phyloP scores from a whole-genome alignment of 768 basidiomycete genomes.

The Russula emetica region DNA sequence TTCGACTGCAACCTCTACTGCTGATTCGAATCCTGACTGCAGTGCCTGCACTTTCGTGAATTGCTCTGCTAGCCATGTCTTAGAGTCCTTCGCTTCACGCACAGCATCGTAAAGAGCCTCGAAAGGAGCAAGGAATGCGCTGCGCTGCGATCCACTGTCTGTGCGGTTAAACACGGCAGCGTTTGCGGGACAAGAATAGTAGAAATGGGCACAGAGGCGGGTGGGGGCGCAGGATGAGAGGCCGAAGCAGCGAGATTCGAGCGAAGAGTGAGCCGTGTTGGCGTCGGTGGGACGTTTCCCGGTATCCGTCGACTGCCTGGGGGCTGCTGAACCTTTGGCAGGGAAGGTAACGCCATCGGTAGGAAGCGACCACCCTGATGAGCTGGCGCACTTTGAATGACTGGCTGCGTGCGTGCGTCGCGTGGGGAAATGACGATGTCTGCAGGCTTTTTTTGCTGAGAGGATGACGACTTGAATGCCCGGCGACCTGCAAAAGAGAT shows the following conservation, averaged over 20 bases:
- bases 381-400: constrained; percentile 75
- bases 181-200: constrained; percentile 63
- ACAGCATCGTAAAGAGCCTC: constrained; percentile 82
- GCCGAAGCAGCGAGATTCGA: constrained; percentile 29
- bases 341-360: constrained; percentile 25
- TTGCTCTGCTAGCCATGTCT: constrained; percentile 71
- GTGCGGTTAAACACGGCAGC: constrained; percentile 58
- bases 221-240: constrained; percentile 30
- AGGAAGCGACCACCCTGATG: constrained; percentile 44
- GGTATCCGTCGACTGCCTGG: constrained; percentile 22
- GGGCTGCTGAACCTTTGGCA: constrained; percentile 25
- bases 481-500: constrained; percentile 76
- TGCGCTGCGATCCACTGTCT: constrained; percentile 58
- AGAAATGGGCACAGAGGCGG: constrained; percentile 65
- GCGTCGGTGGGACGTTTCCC: constrained; percentile 28
- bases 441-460: constrained; percentile 61
- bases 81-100: constrained; percentile 73
- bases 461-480: constrained; percentile 54
- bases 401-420: constrained; percentile 51
- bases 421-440: constrained; percentile 75
- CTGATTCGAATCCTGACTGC: constrained; percentile 52
- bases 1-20: constrained; percentile 59
- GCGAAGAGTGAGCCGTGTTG: constrained; percentile 27
- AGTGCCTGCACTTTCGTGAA: constrained; percentile 58
- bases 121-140: constrained; percentile 78